Percentiles rank a stretch among this genome's conserved stretches.
phyloP scores from a whole-genome alignment of 192 early-diverging fungal species.

The Coemansia sp. region DNA sequence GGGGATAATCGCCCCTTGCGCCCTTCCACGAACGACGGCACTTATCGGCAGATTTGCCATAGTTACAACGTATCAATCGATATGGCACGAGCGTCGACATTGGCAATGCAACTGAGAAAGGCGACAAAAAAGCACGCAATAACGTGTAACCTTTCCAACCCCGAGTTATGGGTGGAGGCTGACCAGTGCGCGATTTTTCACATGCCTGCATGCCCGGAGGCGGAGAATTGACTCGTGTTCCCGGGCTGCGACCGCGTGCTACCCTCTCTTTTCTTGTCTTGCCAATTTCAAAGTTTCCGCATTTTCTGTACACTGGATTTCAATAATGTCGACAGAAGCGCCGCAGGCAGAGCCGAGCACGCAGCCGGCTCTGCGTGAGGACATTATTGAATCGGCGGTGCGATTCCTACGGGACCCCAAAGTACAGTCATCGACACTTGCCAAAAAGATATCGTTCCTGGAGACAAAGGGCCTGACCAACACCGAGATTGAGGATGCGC shows the following conservation, averaged over 20 bases:
- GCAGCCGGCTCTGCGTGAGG: conserved; percentile 55
- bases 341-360: conserved; percentile 7
- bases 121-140: too few relatives aligned
- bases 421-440: conserved; percentile 81
- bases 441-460: conserved; percentile 92
- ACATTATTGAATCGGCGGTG: conserved; percentile 77
- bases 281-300: not conserved
- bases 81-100: too few relatives aligned
- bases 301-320: not conserved
- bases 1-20: not conserved
- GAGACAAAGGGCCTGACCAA: conserved; percentile 91
- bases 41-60: conserved; percentile 9
- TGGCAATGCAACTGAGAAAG: too few relatives aligned
- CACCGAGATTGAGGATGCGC: conserved; percentile 88
- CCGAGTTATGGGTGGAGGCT: not conserved
- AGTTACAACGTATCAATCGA: too few relatives aligned
- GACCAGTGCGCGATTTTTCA: not conserved
- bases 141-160: too few relatives aligned
- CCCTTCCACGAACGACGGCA: conserved; percentile 16
- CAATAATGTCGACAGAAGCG: conserved; percentile 24
- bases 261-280: not conserved
- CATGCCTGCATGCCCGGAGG: not conserved
- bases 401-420: conserved; percentile 91
- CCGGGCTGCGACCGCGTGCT: not conserved
- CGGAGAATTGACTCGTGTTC: not conserved